phyloP scores from a whole-genome alignment of 2,329 filamentous ascomycete genomes.

The Alternaria angustiovoidea region DNA sequence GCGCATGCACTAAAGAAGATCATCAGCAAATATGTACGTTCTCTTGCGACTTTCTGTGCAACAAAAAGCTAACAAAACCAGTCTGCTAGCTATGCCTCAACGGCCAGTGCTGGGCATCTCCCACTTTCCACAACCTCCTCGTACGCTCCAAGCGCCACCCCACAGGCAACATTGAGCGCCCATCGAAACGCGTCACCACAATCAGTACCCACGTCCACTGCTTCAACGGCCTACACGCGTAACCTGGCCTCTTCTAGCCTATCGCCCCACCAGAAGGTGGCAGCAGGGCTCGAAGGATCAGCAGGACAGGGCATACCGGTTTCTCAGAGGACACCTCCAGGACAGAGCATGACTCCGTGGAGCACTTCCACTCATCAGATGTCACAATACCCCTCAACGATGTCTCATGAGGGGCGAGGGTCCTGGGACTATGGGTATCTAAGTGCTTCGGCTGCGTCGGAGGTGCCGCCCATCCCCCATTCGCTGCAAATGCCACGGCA shows the following conservation, averaged over 20 bases:
- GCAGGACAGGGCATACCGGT: constrained; percentile 46
- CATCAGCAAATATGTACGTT: constrained; percentile 89
- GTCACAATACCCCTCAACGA: constrained; percentile 44
- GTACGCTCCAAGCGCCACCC: constrained; percentile 53
- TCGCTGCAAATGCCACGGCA: constrained; percentile 46
- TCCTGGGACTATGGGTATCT: constrained; percentile 51
- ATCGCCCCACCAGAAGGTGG: constrained; percentile 54
- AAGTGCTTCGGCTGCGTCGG: constrained; percentile 34
- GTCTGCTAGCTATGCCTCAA: constrained; percentile 75
- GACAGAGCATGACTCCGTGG: constrained; percentile 49
- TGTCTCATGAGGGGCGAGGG: constrained; percentile 40
- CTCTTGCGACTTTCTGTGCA: constrained; percentile 19
- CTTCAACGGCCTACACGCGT: constrained; percentile 55
- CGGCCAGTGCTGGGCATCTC: constrained; percentile 60
- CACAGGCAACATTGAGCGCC: constrained; percentile 59
- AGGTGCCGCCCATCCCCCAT: constrained; percentile 39
- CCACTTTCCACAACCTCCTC: constrained; percentile 44
- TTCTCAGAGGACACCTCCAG: constrained; percentile 43
- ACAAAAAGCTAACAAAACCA: constrained; percentile 52
- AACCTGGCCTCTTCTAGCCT: constrained; percentile 55
- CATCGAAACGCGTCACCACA: constrained; percentile 59
- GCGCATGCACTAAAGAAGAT: constrained; percentile 93
- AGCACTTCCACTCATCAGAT: constrained; percentile 40
- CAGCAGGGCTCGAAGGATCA: constrained; percentile 51
- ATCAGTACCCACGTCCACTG: constrained; percentile 56